These are phyloP conservation scores for Grifola frondosa DNA, from an alignment of 1,284 basidiomycete genomes.

Conservation along the genomic window DNA sequence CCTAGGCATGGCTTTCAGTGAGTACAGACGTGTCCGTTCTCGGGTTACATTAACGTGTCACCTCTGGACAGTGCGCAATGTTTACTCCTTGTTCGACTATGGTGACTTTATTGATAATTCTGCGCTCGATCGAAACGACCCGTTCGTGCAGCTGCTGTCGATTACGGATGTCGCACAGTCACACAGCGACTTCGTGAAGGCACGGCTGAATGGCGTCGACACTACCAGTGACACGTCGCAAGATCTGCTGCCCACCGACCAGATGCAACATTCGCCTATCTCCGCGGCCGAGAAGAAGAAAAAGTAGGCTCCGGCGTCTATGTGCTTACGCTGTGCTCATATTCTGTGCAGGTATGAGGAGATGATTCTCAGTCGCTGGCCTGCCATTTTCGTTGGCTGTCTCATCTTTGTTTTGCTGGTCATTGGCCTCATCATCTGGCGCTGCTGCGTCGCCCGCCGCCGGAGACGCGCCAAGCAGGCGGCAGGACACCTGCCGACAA, in stretches of 20 bases:
- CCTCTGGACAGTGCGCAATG: conserved; percentile 60
- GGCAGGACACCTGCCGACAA: conserved; percentile 9
- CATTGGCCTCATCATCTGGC: conserved; percentile 56
- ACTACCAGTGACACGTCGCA: conserved; percentile 38
- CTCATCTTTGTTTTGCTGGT: conserved; percentile 50
- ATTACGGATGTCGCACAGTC: conserved; percentile 39
- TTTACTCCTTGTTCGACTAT: conserved; percentile 59
- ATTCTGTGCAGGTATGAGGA: conserved; percentile 43
- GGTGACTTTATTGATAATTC: conserved; percentile 52
- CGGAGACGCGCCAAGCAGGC: conserved; percentile 12
- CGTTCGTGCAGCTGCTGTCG: conserved; percentile 63
- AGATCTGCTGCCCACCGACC: conserved; percentile 56
- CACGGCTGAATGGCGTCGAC: conserved; percentile 50
- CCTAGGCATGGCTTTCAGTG: conserved; percentile 78
- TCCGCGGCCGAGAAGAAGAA: conserved; percentile 68
- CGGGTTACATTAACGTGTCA: conserved; percentile 2
- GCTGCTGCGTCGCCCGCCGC: conserved; percentile 56
- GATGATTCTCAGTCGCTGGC: conserved; percentile 70
- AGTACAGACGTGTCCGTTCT: conserved; percentile 26
- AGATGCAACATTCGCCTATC: conserved; percentile 65
- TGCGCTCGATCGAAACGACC: conserved; percentile 36
- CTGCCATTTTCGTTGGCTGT: conserved; percentile 70
- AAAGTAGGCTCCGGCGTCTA: conserved; percentile 34
- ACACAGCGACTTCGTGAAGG: conserved; percentile 51
- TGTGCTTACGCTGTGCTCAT: not conserved